Evolutionary conservation across 2,329 filamentous ascomycete genomes (phyloP).

Genomic region (Aspergillus brunneoviolaceus): DNA sequence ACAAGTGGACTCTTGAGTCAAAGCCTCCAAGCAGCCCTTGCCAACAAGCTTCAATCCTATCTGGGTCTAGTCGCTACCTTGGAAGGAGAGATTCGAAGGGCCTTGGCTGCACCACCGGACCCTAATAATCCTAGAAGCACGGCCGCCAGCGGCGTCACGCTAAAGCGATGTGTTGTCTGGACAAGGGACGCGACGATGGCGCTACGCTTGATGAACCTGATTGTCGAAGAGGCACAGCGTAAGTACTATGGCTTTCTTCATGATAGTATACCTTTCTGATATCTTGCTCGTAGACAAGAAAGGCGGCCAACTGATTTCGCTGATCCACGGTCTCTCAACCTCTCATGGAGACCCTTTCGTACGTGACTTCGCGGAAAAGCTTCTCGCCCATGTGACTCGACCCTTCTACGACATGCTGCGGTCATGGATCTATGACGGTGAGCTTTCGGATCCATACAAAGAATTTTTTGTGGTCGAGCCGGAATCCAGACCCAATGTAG

Average conservation of each 20-base stretch:
- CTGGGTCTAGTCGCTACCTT: constrained; percentile 86
- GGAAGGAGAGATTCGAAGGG: constrained; percentile 85
- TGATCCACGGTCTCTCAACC: constrained; percentile 90
- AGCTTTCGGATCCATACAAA: constrained; percentile 90
- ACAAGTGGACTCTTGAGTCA: constrained; percentile 86
- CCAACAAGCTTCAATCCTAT: constrained; percentile 82
- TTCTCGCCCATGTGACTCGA: constrained; percentile 80
- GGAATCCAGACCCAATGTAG: constrained; percentile 53
- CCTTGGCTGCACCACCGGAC: constrained; percentile 66
- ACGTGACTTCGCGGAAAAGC: constrained; percentile 83
- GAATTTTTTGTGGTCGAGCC: constrained; percentile 96
- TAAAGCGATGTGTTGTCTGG: constrained; percentile 96
- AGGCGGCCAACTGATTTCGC: constrained; percentile 86
- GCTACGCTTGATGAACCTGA: constrained; percentile 85
- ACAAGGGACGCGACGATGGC: constrained; percentile 96
- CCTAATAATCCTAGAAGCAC: constrained; percentile 65
- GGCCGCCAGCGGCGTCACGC: constrained; percentile 83
- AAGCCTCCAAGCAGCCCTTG: constrained; percentile 84
- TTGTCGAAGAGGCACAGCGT: constrained; percentile 85
- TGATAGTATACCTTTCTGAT: constrained; percentile 9
- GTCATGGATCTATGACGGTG: constrained; percentile 97
- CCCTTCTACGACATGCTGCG: constrained; percentile 97
- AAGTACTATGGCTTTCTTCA: constrained; percentile 32
- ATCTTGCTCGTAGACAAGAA: constrained; percentile 54
- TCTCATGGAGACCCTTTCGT: constrained; percentile 96